phyloP scores from a whole-genome alignment of 2,329 filamentous ascomycete genomes.

The Macroventuria anomochaeta region DNA sequence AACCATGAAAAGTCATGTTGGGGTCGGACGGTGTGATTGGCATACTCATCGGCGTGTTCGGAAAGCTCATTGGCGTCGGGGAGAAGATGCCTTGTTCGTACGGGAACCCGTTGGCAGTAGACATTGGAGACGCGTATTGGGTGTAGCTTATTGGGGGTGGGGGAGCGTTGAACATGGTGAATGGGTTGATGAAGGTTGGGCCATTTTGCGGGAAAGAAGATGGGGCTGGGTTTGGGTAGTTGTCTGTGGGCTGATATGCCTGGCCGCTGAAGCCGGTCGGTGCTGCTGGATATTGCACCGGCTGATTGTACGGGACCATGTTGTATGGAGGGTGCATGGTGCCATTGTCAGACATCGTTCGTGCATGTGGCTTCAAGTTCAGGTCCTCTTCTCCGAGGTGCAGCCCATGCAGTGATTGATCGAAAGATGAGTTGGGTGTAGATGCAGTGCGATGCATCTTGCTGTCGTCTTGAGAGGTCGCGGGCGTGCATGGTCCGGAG shows the following conservation, averaged over 20 bases:
- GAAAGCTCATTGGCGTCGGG: conserved; percentile 9
- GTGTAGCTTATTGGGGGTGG: conserved; percentile 9
- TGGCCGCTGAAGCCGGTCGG: conserved; percentile 7
- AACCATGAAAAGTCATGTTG: conserved; percentile 15
- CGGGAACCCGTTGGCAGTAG: neutral
- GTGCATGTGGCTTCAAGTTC: conserved; percentile 19
- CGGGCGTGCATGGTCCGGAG: conserved; percentile 9
- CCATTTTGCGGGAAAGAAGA: neutral
- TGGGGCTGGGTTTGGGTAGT: conserved; percentile 2
- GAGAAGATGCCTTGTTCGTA: conserved; percentile 5
- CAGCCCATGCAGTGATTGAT: conserved; percentile 10
- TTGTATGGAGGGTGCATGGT: conserved; percentile 3
- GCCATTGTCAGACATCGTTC: conserved; percentile 3
- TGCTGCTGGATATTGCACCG: conserved; percentile 12
- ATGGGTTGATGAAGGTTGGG: conserved; percentile 15
- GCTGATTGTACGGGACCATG: conserved; percentile 6
- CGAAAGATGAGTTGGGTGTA: conserved; percentile 16
- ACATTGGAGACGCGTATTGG: neutral
- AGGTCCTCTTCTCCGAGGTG: conserved; percentile 7
- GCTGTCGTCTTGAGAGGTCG: neutral
- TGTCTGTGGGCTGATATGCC: conserved; percentile 1
- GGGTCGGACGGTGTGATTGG: conserved; percentile 5
- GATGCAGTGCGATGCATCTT: conserved; percentile 7
- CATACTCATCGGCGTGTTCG: conserved; percentile 7
- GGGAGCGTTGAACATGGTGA: conserved; percentile 11